These are phyloP conservation scores for Canariomyces notabilis DNA, from an alignment of 2,329 filamentous ascomycete species.

Conservation along the genomic window DNA sequence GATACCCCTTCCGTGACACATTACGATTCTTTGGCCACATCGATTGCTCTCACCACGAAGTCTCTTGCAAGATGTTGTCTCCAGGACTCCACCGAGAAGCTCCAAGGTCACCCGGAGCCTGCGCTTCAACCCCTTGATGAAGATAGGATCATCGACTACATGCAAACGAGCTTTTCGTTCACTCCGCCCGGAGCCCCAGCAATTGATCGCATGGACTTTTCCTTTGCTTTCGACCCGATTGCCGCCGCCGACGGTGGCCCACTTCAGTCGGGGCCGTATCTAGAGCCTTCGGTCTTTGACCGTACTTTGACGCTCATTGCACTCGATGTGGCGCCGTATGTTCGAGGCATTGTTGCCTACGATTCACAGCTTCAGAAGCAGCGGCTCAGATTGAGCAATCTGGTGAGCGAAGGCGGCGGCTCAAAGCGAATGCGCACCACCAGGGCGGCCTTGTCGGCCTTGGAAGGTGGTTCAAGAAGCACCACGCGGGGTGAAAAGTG, in stretches of 20 bases:
- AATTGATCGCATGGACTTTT: slow-evolving; percentile 49
- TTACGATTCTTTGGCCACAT: slow-evolving; percentile 29
- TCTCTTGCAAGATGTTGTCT: slow-evolving; percentile 31
- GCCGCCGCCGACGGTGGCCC: slow-evolving; percentile 40
- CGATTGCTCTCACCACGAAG: slow-evolving; percentile 32
- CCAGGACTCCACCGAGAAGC: slow-evolving; percentile 14
- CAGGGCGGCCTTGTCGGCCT: slow-evolving; percentile 60
- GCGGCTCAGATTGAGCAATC: slow-evolving; percentile 50
- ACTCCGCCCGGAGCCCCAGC: slow-evolving; percentile 19
- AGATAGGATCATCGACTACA: slow-evolving; percentile 29
- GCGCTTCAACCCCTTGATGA: slow-evolving; percentile 31
- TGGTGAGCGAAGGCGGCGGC: slow-evolving; percentile 49
- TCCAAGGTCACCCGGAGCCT: slow-evolving; percentile 6
- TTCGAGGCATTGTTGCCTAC: slow-evolving; percentile 77
- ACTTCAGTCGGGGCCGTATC: slow-evolving; percentile 34
- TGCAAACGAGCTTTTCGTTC: slow-evolving; percentile 36
- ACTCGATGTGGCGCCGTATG: slow-evolving; percentile 79
- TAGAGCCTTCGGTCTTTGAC: slow-evolving; percentile 73
- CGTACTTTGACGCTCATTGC: slow-evolving; percentile 60
- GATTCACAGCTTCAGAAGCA: slow-evolving; percentile 68
- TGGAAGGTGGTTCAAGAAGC: slow-evolving; percentile 61
- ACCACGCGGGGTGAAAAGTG: slow-evolving; percentile 61
- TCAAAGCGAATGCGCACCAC: slow-evolving; percentile 57
- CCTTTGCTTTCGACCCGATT: slow-evolving; percentile 57
- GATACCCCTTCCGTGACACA: slow-evolving; percentile 37